phyloP scores from a whole-genome alignment of 345 rosid genomes.

The Citrus medica region DNA sequence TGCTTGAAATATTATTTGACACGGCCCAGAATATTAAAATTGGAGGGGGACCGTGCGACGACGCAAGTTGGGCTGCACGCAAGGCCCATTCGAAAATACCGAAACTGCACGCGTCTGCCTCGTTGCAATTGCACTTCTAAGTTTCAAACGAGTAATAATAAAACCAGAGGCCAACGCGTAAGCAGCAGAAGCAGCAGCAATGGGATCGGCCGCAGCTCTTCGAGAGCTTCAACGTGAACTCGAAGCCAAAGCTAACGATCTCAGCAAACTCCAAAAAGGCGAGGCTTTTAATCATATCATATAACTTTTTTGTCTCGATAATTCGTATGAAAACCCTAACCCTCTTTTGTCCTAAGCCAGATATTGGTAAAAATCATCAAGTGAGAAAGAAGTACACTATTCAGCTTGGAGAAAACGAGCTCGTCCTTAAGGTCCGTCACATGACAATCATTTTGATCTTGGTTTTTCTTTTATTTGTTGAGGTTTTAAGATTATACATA shows the following conservation, averaged over 20 bases:
- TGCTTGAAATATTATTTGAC: fast-evolving
- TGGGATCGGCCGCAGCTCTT: slow-evolving; percentile 69
- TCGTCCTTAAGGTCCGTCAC: slow-evolving; percentile 68
- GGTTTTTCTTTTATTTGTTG: not conserved
- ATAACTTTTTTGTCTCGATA: not conserved
- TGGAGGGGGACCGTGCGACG: too few species aligned
- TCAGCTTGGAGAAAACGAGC: slow-evolving; percentile 96
- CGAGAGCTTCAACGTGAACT: slow-evolving; percentile 81
- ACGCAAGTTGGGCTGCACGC: not conserved
- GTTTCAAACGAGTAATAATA: too few species aligned
- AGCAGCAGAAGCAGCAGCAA: slow-evolving; percentile 16
- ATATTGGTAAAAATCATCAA: slow-evolving; percentile 86
- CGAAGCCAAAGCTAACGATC: slow-evolving; percentile 77
- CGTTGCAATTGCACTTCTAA: too few species aligned
- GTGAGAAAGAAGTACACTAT: slow-evolving; percentile 90
- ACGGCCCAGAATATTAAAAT: too few species aligned
- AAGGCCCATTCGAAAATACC: not conserved
- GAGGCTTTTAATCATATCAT: not conserved
- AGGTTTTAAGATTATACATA: too few species aligned
- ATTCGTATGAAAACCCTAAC: slow-evolving; percentile 15
- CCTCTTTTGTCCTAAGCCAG: slow-evolving; percentile 23
- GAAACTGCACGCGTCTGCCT: not conserved
- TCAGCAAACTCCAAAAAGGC: slow-evolving; percentile 86
- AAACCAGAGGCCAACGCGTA: not conserved
- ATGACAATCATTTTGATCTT: not conserved